Percentiles rank a stretch among this genome's conserved stretches.
phyloP scores from a whole-genome alignment of 805 yeast genomes.

The Wickerhamomyces bovis region DNA sequence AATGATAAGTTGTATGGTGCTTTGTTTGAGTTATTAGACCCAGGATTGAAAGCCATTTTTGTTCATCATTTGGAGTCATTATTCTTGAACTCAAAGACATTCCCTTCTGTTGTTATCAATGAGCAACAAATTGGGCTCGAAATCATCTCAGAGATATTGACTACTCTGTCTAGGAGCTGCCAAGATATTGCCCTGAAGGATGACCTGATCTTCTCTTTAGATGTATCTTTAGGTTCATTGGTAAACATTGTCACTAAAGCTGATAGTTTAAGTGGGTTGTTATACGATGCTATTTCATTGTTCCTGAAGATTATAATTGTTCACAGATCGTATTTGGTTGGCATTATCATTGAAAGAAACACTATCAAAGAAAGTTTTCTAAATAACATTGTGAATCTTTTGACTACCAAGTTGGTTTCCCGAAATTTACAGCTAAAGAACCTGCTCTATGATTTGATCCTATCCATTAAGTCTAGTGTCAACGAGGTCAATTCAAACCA shows the following conservation, averaged over 20 bases:
- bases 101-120: slow-evolving; percentile 26
- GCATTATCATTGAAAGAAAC: slow-evolving; percentile 37
- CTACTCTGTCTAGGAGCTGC: slow-evolving; percentile 15
- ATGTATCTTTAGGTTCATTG: slow-evolving; percentile 33
- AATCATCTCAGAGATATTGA: slow-evolving; percentile 14
- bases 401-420: slow-evolving; percentile 38
- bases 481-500: slow-evolving; percentile 24
- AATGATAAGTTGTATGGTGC: slow-evolving; percentile 26
- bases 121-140: slow-evolving; percentile 8
- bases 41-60: slow-evolving; percentile 26
- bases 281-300: slow-evolving; percentile 34
- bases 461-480: slow-evolving; percentile 40
- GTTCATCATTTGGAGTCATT: slow-evolving; percentile 34
- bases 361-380: slow-evolving; percentile 40
- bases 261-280: slow-evolving; percentile 8
- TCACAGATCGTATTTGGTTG: slow-evolving; percentile 46
- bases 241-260: slow-evolving; percentile 18
- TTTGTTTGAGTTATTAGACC: slow-evolving; percentile 33
- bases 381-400: slow-evolving; percentile 39
- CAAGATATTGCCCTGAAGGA: slow-evolving; percentile 22
- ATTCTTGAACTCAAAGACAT: slow-evolving; percentile 34
- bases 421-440: slow-evolving; percentile 46
- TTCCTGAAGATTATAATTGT: slow-evolving; percentile 51
- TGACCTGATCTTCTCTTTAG: slow-evolving; percentile 36
- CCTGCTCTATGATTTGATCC: slow-evolving; percentile 51